Conservation (phyloP, 2,329 filamentous ascomycete species). For the Dothidotthia symphoricarpi region DNA sequence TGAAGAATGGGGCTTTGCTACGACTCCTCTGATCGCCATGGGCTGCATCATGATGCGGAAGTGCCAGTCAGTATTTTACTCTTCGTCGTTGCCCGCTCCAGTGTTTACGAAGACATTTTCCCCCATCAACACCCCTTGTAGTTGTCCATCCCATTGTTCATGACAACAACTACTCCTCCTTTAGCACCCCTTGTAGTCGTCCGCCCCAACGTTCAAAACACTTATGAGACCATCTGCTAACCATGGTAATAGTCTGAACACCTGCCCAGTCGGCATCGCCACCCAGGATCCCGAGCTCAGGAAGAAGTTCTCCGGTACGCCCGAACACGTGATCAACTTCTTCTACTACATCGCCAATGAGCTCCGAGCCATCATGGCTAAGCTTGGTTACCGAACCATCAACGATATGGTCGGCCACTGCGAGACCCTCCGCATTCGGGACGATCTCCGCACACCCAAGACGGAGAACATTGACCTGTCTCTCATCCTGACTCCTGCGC, state of each 20-base stretch:
- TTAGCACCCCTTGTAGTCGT: too few relatives aligned
- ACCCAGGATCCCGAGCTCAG: slow-evolving; percentile 93
- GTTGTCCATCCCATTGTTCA: too few relatives aligned
- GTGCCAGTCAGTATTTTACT: too few relatives aligned
- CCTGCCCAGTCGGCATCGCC: slow-evolving; percentile 88
- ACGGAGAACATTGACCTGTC: slow-evolving; percentile 91
- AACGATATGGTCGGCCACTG: slow-evolving; percentile 98
- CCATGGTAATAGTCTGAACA: slow-evolving; percentile 56
- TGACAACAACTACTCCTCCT: too few relatives aligned
- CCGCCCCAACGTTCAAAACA: too few relatives aligned
- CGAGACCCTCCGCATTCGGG: slow-evolving; percentile 79
- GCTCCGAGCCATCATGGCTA: slow-evolving; percentile 94
- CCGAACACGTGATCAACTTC: slow-evolving; percentile 98
- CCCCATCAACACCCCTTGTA: too few relatives aligned
- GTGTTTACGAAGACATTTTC: too few relatives aligned
- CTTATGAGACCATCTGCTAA: slow-evolving; percentile 9
- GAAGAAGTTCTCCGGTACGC: slow-evolving; percentile 89
- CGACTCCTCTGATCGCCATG: slow-evolving; percentile 92
- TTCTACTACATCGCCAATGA: slow-evolving; percentile 98
- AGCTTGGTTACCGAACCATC: slow-evolving; percentile 88
- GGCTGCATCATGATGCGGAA: slow-evolving; percentile 95
- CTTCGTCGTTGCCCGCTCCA: too few relatives aligned
- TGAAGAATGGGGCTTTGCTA: slow-evolving; percentile 98
- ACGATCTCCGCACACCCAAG: slow-evolving; percentile 84
- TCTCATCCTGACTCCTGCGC: slow-evolving; percentile 90